Base-by-base conservation (phyloP, 1,139 yeast species). In the Kluyveromyces sp. region DNA sequence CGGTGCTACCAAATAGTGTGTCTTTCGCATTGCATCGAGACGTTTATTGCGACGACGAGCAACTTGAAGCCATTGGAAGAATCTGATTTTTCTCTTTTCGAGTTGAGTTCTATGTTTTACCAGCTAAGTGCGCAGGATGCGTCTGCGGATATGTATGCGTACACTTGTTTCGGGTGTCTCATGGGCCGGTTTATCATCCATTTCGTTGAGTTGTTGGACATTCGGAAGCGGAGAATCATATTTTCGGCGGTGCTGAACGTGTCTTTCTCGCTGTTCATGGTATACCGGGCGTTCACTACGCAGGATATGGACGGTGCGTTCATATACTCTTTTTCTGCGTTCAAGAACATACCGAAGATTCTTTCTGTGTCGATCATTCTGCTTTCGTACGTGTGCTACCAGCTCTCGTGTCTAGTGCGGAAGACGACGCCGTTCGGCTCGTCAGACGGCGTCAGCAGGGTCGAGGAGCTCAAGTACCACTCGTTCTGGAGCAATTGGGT, bases 401-500 rank as follows among this genome's bases (percentile, higher is more conserved):
- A 47, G 3, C 36, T 58, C 36, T 60, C 62, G 21, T 56, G 58
- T 37, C 32, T 54, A 21, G 57, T 55, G 3, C 48, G 62, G 28
- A 48, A 45, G 42, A 51, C 21, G 53, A 41, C 56, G 56, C 6
- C 54, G 51, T 38, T 51, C 52, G 15, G 32, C 42, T 4, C 47
- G 45, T 6, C 45, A 8, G 31, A 43, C 25, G 51, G 47, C 36
- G 43, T 30, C 1, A 45, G 48, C 8, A n/a, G 44, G 7, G 33
- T 54, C 15, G 48, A 48, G 8, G 59, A 54, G 29, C 46, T 60
- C 33, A 61, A 58, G 40, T 59, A 53, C 45, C 50, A 57, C 43
- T 54, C 63, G 0, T 60, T 63, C 34, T 54, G 60, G 55, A 52
- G 53, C 34, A 60, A 62, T 42, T 63, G 65, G 62, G 52, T 54